These are phyloP conservation scores for Saturnispora diversa DNA, from an alignment of 805 yeast species.

Conservation along the genomic window DNA sequence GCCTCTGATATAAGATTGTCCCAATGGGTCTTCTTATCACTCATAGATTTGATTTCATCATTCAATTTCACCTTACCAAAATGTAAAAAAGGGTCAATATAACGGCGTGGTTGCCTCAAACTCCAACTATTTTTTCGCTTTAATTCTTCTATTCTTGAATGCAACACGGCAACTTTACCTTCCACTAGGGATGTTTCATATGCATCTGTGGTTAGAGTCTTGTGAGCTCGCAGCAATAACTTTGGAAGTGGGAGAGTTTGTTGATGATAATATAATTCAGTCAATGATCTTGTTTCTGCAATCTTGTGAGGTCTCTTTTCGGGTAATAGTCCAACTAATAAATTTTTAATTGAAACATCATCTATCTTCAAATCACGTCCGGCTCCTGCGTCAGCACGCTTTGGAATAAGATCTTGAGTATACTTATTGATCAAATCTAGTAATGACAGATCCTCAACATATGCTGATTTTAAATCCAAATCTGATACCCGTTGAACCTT, in stretches of 20 bases:
- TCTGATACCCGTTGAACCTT: too few species aligned
- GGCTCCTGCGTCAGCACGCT: constrained; percentile 25
- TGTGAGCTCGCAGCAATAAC: constrained; percentile 76
- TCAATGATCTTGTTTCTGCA: constrained; percentile 56
- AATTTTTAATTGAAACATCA: constrained; percentile 36
- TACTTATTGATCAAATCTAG: constrained; percentile 26
- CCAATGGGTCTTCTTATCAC: constrained; percentile 49
- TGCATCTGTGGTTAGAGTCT: constrained; percentile 74
- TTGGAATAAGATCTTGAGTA: constrained; percentile 18
- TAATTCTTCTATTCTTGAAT: constrained; percentile 86
- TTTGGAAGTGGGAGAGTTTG: constrained; percentile 82
- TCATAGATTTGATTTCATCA: constrained; percentile 18
- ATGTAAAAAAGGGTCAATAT: constrained; percentile 52
- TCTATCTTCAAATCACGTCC: constrained; percentile 29
- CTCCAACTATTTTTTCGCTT: constrained; percentile 88
- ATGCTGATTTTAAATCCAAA: not conserved
- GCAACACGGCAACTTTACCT: constrained; percentile 83
- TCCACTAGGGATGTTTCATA: constrained; percentile 81
- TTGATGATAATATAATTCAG: constrained; percentile 79
- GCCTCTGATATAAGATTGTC: constrained; percentile 68
- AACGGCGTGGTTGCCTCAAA: constrained; percentile 70
- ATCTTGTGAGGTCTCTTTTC: constrained; percentile 46
- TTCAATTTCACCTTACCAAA: constrained; percentile 20
- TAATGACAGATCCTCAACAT: constrained; percentile 1
- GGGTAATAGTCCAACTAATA: constrained; percentile 40